Evolutionary conservation across 257 asterid genomes (phyloP).

Genomic region (Solanum microdontum): DNA sequence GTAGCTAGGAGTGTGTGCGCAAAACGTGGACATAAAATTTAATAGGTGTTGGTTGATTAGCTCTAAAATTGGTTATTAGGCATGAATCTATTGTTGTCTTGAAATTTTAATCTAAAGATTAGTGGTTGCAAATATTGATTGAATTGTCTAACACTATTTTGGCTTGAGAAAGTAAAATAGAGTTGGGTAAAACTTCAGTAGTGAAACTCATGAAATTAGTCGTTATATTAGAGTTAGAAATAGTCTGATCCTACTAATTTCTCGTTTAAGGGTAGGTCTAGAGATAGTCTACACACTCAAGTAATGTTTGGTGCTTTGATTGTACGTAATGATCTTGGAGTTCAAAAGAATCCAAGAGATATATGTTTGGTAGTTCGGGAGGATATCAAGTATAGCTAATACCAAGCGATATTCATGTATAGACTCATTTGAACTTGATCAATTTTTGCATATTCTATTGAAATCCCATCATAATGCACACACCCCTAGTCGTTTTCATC

Average conservation of each 20-base stretch:
- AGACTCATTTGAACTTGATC: not conserved
- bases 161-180: not conserved
- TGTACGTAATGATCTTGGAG: not conserved
- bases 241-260: not conserved
- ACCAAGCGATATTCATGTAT: not conserved
- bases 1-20: not conserved
- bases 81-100: not conserved
- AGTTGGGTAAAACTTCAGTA: not conserved
- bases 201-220: not conserved
- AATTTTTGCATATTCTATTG: not conserved
- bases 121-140: not conserved
- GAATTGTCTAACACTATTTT: not conserved
- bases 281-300: not conserved
- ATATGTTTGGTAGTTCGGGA: not conserved
- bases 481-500: not conserved
- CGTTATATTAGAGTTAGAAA: not conserved
- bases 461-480: not conserved
- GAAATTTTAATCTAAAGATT: not conserved
- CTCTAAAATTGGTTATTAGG: not conserved
- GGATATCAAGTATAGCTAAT: not conserved
- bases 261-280: not conserved
- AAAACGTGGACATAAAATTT: not conserved
- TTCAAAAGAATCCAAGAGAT: not conserved
- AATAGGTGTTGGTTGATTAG: not conserved
- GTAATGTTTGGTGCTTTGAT: not conserved